Percentiles rank a stretch among this genome's conserved stretches.
These are phyloP conservation scores for Hirsutella minnesotensis DNA, from an alignment of 2,329 filamentous ascomycete species.

Conservation along the genomic window DNA sequence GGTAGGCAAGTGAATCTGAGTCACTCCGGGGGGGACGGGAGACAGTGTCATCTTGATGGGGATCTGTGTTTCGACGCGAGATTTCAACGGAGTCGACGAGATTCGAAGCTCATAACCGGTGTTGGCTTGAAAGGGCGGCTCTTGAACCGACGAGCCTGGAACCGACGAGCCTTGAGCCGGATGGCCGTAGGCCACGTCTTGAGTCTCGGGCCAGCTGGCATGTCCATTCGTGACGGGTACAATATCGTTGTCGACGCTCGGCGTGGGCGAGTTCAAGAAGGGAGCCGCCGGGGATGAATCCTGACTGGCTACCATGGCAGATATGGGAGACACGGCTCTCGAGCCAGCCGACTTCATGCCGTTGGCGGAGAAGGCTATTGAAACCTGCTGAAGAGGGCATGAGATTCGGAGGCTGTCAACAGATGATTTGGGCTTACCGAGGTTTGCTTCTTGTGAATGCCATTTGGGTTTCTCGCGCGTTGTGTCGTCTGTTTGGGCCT, in stretches of 20 bases:
- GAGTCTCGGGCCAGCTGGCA: slow-evolving; percentile 25
- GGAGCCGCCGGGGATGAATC: slow-evolving; percentile 35
- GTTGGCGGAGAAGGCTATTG: slow-evolving; percentile 37
- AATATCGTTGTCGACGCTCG: slow-evolving; percentile 27
- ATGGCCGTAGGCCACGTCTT: too few species aligned
- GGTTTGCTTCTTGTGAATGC: slow-evolving; percentile 23
- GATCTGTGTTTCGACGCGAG: slow-evolving; percentile 92
- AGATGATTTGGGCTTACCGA: slow-evolving; percentile 25
- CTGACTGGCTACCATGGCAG: slow-evolving; percentile 38
- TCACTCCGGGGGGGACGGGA: slow-evolving; percentile 62
- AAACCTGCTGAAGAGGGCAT: slow-evolving; percentile 35
- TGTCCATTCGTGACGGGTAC: slow-evolving; percentile 18
- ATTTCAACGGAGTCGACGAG: slow-evolving; percentile 63
- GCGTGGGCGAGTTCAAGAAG: slow-evolving; percentile 36
- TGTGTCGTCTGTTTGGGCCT: slow-evolving; percentile 13
- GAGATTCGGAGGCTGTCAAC: slow-evolving; percentile 7
- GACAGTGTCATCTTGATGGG: slow-evolving; percentile 72
- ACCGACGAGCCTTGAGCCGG: slow-evolving; percentile 18
- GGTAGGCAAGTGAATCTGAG: slow-evolving; percentile 73
- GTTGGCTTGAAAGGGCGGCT: slow-evolving; percentile 17
- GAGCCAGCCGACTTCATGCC: slow-evolving; percentile 34
- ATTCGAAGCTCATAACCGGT: slow-evolving; percentile 40
- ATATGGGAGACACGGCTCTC: slow-evolving; percentile 42
- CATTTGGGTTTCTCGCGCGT: slow-evolving; percentile 10
- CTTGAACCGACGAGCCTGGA: slow-evolving; percentile 10